These are phyloP conservation scores for Acanthamoeba divionensis DNA, from an alignment of 208 protist genomes.

Conservation along the genomic window DNA sequence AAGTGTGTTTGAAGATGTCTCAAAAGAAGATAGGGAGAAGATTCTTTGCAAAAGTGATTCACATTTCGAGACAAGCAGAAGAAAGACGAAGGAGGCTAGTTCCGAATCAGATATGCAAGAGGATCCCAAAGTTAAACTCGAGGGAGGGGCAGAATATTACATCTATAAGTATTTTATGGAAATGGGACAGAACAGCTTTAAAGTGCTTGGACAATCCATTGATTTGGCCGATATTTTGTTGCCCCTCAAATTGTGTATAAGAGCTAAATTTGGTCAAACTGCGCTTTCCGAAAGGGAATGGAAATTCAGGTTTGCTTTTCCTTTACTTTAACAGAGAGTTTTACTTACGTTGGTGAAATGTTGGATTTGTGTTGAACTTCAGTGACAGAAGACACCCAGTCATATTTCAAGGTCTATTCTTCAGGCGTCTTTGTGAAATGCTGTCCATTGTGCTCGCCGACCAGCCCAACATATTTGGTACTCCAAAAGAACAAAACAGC, in stretches of 20 bases:
- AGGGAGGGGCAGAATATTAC: constrained; percentile 29
- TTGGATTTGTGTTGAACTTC: not conserved
- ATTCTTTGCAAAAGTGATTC: too few relatives aligned
- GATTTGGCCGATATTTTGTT: not conserved
- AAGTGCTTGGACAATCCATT: too few relatives aligned
- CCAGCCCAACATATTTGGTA: constrained; percentile 21
- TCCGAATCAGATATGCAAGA: too few relatives aligned
- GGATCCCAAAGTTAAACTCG: too few relatives aligned
- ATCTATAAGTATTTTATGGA: too few relatives aligned
- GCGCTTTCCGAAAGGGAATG: not conserved
- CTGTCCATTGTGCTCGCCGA: constrained; percentile 38
- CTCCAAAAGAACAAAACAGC: too few relatives aligned
- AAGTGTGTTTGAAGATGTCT: too few relatives aligned
- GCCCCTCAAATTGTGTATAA: constrained; percentile 21
- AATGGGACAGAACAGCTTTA: too few relatives aligned
- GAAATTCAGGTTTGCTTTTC: not conserved
- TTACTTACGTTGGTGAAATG: too few relatives aligned
- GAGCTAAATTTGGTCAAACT: not conserved
- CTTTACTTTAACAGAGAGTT: not conserved
- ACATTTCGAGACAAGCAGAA: too few relatives aligned
- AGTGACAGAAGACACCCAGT: not conserved
- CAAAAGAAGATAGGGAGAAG: too few relatives aligned
- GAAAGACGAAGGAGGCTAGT: too few relatives aligned
- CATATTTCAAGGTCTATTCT: constrained; percentile 28
- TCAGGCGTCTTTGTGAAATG: constrained; percentile 41